Evolutionary conservation across 129 eudicot genomes (phyloP).

Genomic region (Flaveria linearis): DNA sequence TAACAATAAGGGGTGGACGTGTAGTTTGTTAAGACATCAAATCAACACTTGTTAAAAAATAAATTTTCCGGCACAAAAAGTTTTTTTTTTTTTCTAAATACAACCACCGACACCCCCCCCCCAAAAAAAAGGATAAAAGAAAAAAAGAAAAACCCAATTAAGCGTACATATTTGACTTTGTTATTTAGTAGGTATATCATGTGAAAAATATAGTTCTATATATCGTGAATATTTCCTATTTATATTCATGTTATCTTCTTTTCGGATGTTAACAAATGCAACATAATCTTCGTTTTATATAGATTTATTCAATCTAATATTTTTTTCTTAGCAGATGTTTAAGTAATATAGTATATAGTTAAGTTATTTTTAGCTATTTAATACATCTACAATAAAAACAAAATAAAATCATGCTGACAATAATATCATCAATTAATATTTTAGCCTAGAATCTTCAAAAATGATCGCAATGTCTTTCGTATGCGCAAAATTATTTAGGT

Average conservation of each 20-base stretch:
- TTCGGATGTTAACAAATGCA: not conserved
- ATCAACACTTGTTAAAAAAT: slow-evolving; percentile 28
- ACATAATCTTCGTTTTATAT: not conserved
- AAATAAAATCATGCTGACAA: not conserved
- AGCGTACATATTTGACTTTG: slow-evolving; percentile 19
- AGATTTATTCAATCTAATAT: not conserved
- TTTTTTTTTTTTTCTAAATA: slow-evolving; percentile 5
- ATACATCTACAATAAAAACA: not conserved
- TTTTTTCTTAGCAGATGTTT: not conserved
- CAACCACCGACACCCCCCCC: slow-evolving; percentile 37
- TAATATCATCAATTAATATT: not conserved
- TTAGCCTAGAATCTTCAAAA: not conserved
- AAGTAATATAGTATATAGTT: not conserved
- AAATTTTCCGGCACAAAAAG: slow-evolving; percentile 24
- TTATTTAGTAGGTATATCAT: not conserved
- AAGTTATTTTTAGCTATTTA: not conserved
- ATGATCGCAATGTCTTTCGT: not conserved
- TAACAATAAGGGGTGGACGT: slow-evolving; percentile 21
- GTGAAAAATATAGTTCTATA: not conserved
- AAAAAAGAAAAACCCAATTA: slow-evolving; percentile 16
- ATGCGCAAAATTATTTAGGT: not conserved
- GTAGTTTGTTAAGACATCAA: slow-evolving; percentile 38
- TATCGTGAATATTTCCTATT: not conserved
- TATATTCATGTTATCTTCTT: not conserved
- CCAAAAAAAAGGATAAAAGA: not conserved